Conservation (phyloP, 2,329 filamentous ascomycete genomes). For the Chrysoporthe austroafricana region DNA sequence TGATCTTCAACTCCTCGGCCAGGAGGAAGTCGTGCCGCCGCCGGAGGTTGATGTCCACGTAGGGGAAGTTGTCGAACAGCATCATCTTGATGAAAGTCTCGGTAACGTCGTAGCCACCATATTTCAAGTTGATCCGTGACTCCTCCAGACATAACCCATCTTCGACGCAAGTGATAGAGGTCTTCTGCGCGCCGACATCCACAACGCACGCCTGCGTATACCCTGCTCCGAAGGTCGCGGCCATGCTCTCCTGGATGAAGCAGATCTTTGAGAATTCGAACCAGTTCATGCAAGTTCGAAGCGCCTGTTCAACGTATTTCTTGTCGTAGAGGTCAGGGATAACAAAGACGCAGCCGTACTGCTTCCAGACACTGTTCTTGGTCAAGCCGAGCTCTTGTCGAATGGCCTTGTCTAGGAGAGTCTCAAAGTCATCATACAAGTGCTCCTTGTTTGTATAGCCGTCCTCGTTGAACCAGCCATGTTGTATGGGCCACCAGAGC, state of each 20-base stretch:
- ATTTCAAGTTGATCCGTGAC: conserved; percentile 93
- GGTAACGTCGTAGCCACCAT: conserved; percentile 88
- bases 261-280: conserved; percentile 89
- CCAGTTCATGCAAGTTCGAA: conserved; percentile 85
- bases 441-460: conserved; percentile 82
- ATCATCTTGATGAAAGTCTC: conserved; percentile 98
- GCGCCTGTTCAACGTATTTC: conserved; percentile 80
- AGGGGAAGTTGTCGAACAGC: conserved; percentile 94
- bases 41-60: conserved; percentile 89
- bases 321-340: conserved; percentile 98
- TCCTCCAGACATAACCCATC: conserved; percentile 95
- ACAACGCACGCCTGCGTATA: conserved; percentile 95
- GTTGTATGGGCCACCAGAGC: conserved; percentile 86
- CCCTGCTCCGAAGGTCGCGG: conserved; percentile 91
- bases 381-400: conserved; percentile 80
- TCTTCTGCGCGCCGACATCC: conserved; percentile 96
- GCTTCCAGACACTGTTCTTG: conserved; percentile 78
- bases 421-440: conserved; percentile 84
- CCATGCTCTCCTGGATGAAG: conserved; percentile 95
- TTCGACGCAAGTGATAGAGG: conserved; percentile 94
- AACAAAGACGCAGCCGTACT: conserved; percentile 96
- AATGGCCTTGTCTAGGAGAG: conserved; percentile 84
- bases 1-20: conserved; percentile 93
- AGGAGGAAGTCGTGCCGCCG: conserved; percentile 90
- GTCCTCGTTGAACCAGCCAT: conserved; percentile 87